Percentiles rank a stretch among this genome's conserved stretches.
These are phyloP conservation scores for Verticillium tricorpus DNA, from an alignment of 2,329 filamentous ascomycete genomes.

Conservation along the genomic window DNA sequence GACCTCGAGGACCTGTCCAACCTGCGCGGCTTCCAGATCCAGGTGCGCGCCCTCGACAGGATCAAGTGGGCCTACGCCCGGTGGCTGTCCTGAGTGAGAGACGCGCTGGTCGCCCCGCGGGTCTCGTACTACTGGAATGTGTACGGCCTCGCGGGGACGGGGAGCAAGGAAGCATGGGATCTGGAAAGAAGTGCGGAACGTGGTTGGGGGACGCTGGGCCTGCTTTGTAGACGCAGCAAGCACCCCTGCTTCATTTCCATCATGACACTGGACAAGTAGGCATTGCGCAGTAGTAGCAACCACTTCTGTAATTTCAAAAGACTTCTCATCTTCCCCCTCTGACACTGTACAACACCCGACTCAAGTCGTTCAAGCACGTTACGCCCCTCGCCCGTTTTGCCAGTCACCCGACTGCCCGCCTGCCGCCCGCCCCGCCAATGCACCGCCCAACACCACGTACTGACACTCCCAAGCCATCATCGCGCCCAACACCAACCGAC, in stretches of 20 bases:
- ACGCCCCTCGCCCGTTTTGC: not conserved
- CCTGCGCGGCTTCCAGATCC: slow-evolving; percentile 71
- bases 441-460: not conserved
- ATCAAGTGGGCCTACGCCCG: slow-evolving; percentile 87
- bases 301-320: not conserved
- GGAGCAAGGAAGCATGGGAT: no score
- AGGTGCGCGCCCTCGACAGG: slow-evolving; percentile 73
- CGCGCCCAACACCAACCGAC: not conserved
- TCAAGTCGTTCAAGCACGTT: not conserved
- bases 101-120: not conserved
- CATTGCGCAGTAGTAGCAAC: not conserved
- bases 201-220: not conserved
- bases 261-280: not conserved
- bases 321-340: not conserved
- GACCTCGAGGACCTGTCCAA: slow-evolving; percentile 85
- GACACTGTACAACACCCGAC: not conserved
- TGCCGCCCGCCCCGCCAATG: not conserved
- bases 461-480: not conserved
- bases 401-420: not conserved
- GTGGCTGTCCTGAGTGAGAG: slow-evolving; percentile 49
- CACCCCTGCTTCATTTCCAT: not conserved
- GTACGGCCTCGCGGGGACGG: not conserved
- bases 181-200: not conserved
- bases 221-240: not conserved
- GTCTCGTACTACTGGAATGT: not conserved